These are phyloP conservation scores for Keithomyces neogunnii DNA, from an alignment of 2,329 filamentous ascomycete species.

Conservation along the genomic window DNA sequence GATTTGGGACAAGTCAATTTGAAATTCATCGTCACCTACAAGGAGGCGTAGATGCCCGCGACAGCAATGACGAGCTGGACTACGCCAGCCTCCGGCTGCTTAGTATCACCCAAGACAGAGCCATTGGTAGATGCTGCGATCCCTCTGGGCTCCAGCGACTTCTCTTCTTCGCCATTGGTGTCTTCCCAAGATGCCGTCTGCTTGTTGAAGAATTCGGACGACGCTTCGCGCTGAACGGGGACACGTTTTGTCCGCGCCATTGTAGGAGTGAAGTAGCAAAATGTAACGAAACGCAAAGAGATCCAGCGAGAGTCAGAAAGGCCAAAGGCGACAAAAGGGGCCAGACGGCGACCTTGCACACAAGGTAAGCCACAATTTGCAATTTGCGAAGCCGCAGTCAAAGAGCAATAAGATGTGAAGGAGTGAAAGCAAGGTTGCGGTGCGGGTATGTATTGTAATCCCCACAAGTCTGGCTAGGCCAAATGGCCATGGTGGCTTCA, in stretches of 20 bases:
- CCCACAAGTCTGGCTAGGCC: neutral
- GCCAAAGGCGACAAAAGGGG: neutral
- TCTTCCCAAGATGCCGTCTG: slow-evolving; percentile 28
- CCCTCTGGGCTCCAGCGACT: neutral
- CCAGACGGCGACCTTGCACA: too few relatives aligned
- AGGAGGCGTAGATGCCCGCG: slow-evolving; percentile 92
- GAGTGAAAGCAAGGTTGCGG: too few relatives aligned
- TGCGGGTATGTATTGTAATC: too few relatives aligned
- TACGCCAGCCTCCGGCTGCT: slow-evolving; percentile 48
- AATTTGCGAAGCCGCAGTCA: too few relatives aligned
- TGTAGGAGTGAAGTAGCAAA: neutral
- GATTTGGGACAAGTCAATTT: neutral
- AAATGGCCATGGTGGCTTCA: slow-evolving; percentile 8
- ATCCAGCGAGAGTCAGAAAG: neutral
- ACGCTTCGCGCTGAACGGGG: slow-evolving; percentile 56
- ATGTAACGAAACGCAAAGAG: neutral
- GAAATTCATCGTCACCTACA: slow-evolving; percentile 48
- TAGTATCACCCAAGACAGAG: slow-evolving; percentile 5
- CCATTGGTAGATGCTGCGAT: neutral
- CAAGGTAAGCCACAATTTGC: too few relatives aligned
- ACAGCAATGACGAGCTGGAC: slow-evolving; percentile 78
- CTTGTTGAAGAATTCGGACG: slow-evolving; percentile 56
- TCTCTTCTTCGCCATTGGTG: slow-evolving; percentile 19
- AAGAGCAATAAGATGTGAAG: too few relatives aligned
- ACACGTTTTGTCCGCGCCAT: slow-evolving; percentile 70